Evolutionary conservation across 1,284 basidiomycete genomes (phyloP).

Genomic region (Sporisorium sorghi): DNA sequence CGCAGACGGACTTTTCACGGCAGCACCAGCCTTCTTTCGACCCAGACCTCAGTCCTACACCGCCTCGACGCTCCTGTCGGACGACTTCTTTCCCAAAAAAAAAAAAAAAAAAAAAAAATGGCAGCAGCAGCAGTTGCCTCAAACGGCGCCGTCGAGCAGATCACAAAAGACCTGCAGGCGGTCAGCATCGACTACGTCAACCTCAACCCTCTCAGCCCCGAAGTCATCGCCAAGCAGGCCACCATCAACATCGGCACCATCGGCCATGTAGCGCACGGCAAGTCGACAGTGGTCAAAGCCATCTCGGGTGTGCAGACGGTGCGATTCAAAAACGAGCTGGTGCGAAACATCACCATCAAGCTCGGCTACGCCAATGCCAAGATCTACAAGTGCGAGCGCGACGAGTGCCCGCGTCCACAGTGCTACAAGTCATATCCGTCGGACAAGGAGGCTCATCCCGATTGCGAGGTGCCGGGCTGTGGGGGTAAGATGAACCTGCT

Average conservation of each 20-base stretch:
- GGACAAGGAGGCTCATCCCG: constrained; percentile 91
- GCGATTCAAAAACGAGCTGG: constrained; percentile 92
- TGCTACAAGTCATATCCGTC: constrained; percentile 94
- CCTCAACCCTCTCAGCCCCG: constrained; percentile 89
- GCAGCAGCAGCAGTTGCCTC: constrained; percentile 51
- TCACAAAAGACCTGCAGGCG: constrained; percentile 45
- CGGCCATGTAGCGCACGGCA: constrained; percentile 79
- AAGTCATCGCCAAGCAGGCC: constrained; percentile 98
- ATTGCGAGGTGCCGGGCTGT: constrained; percentile 92
- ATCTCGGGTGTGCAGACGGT: constrained; percentile 99
- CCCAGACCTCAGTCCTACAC: neutral
- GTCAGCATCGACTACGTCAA: constrained; percentile 65
- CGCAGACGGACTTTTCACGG: neutral
- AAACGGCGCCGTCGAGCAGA: constrained; percentile 40
- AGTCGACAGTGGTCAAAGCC: constrained; percentile 98
- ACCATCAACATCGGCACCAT: constrained; percentile 70
- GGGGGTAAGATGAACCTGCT: constrained; percentile 88
- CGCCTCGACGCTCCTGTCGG: neutral
- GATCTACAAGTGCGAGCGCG: constrained; percentile 98
- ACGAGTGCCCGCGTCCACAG: constrained; percentile 89
- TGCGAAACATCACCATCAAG: constrained; percentile 97
- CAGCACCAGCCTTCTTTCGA: neutral
- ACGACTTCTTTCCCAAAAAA: constrained; percentile 3
- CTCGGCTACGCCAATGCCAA: constrained; percentile 98
- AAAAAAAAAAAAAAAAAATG: constrained; percentile 51